A percentile compares a stretch with the other conserved stretches of the same genome.
Evolutionary conservation across 2,329 filamentous ascomycete genomes (phyloP).

Genomic region (Aspergillus fumigatus): DNA sequence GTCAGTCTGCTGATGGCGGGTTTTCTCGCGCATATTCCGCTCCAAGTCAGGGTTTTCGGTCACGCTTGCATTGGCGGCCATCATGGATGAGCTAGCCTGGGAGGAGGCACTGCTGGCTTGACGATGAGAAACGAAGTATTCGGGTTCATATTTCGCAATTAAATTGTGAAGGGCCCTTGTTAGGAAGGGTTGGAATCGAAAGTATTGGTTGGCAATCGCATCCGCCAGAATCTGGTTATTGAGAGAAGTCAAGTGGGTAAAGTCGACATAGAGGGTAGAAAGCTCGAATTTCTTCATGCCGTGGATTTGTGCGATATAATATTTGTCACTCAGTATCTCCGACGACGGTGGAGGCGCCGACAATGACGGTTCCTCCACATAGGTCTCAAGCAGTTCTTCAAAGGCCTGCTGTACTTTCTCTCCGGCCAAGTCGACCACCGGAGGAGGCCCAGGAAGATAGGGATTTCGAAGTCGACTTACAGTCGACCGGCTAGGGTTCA

Average conservation of each 20-base stretch:
- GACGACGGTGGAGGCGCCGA: constrained; percentile 52
- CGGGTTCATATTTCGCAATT: constrained; percentile 89
- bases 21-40: constrained; percentile 60
- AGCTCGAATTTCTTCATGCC: constrained; percentile 58
- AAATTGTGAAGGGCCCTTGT: constrained; percentile 84
- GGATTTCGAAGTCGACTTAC: constrained; percentile 46
- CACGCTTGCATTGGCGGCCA: constrained; percentile 57
- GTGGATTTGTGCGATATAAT: constrained; percentile 63
- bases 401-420: constrained; percentile 60
- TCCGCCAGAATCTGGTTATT: constrained; percentile 77
- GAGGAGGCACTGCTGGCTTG: constrained; percentile 69
- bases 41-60: constrained; percentile 54
- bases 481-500: constrained; percentile 50
- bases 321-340: constrained; percentile 56
- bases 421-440: constrained; percentile 57
- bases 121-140: constrained; percentile 89
- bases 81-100: constrained; percentile 61
- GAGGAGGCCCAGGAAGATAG: constrained; percentile 50
- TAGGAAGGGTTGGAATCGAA: constrained; percentile 89
- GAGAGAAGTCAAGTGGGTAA: constrained; percentile 71
- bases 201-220: constrained; percentile 86
- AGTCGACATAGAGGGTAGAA: constrained; percentile 64
- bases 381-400: constrained; percentile 60
- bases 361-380: constrained; percentile 52
- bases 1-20: constrained; percentile 90